Percentiles rank a stretch among this genome's conserved stretches.
Evolutionary conservation across 352 stramenopile species (phyloP).

Genomic region (Pythium guiyangense): DNA sequence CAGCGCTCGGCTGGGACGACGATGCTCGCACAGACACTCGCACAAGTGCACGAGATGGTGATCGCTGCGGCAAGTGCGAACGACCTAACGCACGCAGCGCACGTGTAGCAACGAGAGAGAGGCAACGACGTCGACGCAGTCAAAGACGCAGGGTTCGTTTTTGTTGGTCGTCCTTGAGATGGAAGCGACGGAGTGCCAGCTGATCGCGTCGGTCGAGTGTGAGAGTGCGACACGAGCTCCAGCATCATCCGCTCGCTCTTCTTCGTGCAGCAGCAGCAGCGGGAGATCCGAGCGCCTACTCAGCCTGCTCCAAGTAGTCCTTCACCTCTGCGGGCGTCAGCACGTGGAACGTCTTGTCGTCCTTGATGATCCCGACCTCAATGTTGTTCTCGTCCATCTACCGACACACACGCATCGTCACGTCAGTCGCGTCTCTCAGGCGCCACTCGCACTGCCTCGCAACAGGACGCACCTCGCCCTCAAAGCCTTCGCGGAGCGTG

Average conservation of each 20-base stretch:
- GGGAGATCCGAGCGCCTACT: constrained; percentile 59
- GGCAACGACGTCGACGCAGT: background rate
- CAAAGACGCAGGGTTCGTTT: too few species aligned
- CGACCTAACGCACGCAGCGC: background rate
- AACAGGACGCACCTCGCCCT: constrained; percentile 70
- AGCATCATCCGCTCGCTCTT: too few species aligned
- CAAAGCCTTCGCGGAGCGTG: constrained; percentile 99
- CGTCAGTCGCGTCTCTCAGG: background rate
- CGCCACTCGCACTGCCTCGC: background rate
- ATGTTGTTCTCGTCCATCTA: constrained; percentile 99
- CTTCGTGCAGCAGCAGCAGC: background rate
- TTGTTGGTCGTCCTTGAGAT: too few species aligned
- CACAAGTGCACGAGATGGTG: constrained; percentile 6
- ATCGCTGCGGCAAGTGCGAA: background rate
- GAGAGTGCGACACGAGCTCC: too few species aligned
- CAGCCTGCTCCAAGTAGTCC: constrained; percentile 99
- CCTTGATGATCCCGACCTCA: constrained; percentile 96
- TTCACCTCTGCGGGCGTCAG: constrained; percentile 97
- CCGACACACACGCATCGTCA: constrained; percentile 9
- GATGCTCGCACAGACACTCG: constrained; percentile 3
- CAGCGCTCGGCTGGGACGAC: constrained; percentile 2
- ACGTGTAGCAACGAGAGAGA: background rate
- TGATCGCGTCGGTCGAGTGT: too few species aligned
- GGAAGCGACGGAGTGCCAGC: too few species aligned
- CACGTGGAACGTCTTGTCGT: constrained; percentile 96